Evolutionary conservation across 208 protist genomes (phyloP).

Genomic region (Trypanosoma congolense): DNA sequence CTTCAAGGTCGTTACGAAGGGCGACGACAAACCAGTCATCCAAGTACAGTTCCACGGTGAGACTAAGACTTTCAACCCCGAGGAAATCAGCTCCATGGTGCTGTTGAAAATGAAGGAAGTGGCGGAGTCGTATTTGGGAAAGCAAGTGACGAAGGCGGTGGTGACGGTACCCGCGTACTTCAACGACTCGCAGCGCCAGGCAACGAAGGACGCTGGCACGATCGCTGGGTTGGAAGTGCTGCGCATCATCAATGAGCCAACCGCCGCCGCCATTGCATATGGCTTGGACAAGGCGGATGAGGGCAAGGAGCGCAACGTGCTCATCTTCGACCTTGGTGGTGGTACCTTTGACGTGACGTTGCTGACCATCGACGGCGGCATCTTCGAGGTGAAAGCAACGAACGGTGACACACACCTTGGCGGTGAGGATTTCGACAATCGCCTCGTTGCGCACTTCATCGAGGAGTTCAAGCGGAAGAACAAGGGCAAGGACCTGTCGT

Average conservation of each 20-base stretch:
- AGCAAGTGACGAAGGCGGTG: slow-evolving; percentile 91
- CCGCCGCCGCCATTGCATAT: slow-evolving; percentile 96
- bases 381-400: slow-evolving; percentile 98
- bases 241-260: slow-evolving; percentile 98
- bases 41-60: slow-evolving; percentile 57
- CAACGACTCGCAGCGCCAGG: slow-evolving; percentile 96
- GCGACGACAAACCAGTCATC: slow-evolving; percentile 39
- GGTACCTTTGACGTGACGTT: slow-evolving; percentile 97
- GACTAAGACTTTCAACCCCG: slow-evolving; percentile 91
- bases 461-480: slow-evolving; percentile 93
- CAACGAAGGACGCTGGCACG: slow-evolving; percentile 97
- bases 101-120: slow-evolving; percentile 92
- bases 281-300: slow-evolving; percentile 90
- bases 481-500: slow-evolving; percentile 68
- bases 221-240: slow-evolving; percentile 95
- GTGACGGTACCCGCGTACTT: slow-evolving; percentile 98
- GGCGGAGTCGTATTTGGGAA: slow-evolving; percentile 94
- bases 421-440: slow-evolving; percentile 88
- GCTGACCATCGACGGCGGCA: slow-evolving; percentile 96
- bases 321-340: slow-evolving; percentile 96
- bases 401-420: slow-evolving; percentile 98
- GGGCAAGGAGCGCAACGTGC: slow-evolving; percentile 55
- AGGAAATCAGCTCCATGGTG: slow-evolving; percentile 96
- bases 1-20: slow-evolving; percentile 81
- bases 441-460: slow-evolving; percentile 95